Percentiles rank a stretch among this genome's conserved stretches.
Evolutionary conservation across 108 stramenopile genomes (phyloP).

Genomic region (Nannochloropsis salina): DNA sequence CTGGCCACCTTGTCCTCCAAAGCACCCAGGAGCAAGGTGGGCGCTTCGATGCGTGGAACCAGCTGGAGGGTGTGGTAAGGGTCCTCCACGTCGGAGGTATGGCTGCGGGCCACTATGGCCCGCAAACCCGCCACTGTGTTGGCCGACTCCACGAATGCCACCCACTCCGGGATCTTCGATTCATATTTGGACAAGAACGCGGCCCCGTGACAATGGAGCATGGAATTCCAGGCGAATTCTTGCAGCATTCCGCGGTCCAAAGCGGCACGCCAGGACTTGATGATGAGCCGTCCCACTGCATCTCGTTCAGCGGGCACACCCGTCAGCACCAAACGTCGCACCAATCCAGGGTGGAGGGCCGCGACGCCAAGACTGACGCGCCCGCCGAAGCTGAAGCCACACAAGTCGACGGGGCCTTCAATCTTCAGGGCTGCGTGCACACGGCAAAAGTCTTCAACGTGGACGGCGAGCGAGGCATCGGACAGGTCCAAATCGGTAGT

Average conservation of each 20-base stretch:
- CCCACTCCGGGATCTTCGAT: conserved; percentile 5
- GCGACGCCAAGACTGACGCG: conserved; percentile 22
- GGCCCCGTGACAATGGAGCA: not conserved
- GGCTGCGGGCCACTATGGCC: not conserved
- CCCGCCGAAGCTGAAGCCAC: conserved; percentile 23
- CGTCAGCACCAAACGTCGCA: conserved; percentile 4
- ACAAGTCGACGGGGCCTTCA: conserved; percentile 15
- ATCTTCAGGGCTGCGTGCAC: not conserved
- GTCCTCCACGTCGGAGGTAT: not conserved
- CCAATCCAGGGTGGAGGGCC: not conserved
- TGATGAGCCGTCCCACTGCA: conserved; percentile 11
- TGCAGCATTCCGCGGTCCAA: not conserved
- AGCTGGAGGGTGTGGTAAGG: not conserved
- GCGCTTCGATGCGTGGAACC: not conserved
- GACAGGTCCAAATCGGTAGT: not conserved
- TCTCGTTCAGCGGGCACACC: conserved; percentile 2
- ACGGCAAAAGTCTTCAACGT: not conserved
- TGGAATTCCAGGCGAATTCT: conserved; percentile 2
- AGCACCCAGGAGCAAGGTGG: not conserved
- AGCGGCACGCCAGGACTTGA: conserved; percentile 2
- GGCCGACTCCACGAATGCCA: not conserved
- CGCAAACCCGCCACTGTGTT: not conserved
- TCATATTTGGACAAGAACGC: conserved; percentile 20
- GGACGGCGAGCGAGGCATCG: not conserved
- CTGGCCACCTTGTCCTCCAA: not conserved